These are phyloP conservation scores for Skeletonema menzelii DNA, from an alignment of 108 stramenopile species.

Conservation along the genomic window DNA sequence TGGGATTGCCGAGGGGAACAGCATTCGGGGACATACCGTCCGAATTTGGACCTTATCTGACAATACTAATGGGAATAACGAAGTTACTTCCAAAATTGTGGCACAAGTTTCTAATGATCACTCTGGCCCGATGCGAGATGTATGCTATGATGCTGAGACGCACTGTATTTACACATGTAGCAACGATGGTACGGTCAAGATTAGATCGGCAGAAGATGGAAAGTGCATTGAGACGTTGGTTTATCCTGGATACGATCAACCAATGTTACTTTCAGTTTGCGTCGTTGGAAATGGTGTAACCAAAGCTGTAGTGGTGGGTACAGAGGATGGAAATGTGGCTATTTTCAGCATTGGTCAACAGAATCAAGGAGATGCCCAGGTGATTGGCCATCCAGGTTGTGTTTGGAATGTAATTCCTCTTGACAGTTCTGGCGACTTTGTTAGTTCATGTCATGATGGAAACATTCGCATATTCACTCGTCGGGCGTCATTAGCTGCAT, in stretches of 20 bases:
- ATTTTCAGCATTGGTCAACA: conserved; percentile 50
- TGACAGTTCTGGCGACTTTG: conserved; percentile 69
- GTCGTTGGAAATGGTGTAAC: conserved; percentile 16
- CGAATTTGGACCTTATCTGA: conserved; percentile 63
- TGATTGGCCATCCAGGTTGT: conserved; percentile 72
- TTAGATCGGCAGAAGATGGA: conserved; percentile 83
- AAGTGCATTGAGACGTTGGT: conserved; percentile 63
- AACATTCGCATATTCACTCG: conserved; percentile 77
- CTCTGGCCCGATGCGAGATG: conserved; percentile 80
- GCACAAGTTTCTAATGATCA: conserved; percentile 72
- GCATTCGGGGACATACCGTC: conserved; percentile 63
- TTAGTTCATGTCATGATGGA: conserved; percentile 90
- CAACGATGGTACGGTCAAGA: conserved; percentile 92
- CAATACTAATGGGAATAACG: neutral
- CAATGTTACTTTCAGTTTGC: conserved; percentile 73
- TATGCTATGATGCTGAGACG: conserved; percentile 53
- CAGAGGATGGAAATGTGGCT: conserved; percentile 84
- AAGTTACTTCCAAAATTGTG: conserved; percentile 39
- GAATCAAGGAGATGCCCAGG: conserved; percentile 35
- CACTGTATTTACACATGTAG: conserved; percentile 79
- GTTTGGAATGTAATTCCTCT: conserved; percentile 73
- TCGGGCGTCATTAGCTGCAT: conserved; percentile 62
- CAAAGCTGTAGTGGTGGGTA: conserved; percentile 50
- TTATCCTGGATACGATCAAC: conserved; percentile 61
- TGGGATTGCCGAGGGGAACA: conserved; percentile 73